A percentile compares a stretch with the other conserved stretches of the same genome.
Evolutionary conservation across 2,329 filamentous ascomycete genomes (phyloP).

Genomic region (Coleophoma cylindrospora): DNA sequence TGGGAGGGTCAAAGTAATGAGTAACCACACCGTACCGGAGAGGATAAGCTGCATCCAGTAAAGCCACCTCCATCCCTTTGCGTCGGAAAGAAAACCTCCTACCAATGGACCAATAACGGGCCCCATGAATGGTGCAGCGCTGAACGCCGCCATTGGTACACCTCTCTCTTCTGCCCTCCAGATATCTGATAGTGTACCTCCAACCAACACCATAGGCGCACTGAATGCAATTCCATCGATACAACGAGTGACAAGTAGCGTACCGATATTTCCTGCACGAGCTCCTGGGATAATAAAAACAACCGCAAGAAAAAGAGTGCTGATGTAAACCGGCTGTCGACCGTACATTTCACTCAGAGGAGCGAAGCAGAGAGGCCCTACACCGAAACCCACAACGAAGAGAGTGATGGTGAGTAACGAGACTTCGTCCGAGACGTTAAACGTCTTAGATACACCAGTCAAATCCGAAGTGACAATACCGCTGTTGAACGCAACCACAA

Average conservation of each 20-base stretch:
- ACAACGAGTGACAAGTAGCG: not conserved
- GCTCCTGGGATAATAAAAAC: not conserved
- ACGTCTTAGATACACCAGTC: constrained; percentile 53
- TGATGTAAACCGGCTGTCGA: constrained; percentile 58
- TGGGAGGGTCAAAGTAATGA: constrained; percentile 84
- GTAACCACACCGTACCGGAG: constrained; percentile 60
- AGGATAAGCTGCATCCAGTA: constrained; percentile 86
- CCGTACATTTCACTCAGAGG: constrained; percentile 71
- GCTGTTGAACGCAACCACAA: not conserved
- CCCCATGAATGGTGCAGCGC: constrained; percentile 54
- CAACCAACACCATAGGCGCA: not conserved
- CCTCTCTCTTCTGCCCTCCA: constrained; percentile 55
- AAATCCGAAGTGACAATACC: not conserved
- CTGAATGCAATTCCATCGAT: not conserved
- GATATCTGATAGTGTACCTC: constrained; percentile 43
- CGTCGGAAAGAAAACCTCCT: constrained; percentile 64
- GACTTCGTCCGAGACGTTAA: constrained; percentile 65
- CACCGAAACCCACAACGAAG: constrained; percentile 74
- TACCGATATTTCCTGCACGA: not conserved
- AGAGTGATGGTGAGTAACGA: constrained; percentile 65
- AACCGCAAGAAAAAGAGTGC: not conserved
- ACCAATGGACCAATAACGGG: constrained; percentile 31
- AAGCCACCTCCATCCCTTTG: constrained; percentile 72
- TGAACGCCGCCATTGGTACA: constrained; percentile 53
- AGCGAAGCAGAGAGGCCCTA: constrained; percentile 75